Conservation (phyloP, 805 yeast genomes). For the Pichia deserticola region DNA sequence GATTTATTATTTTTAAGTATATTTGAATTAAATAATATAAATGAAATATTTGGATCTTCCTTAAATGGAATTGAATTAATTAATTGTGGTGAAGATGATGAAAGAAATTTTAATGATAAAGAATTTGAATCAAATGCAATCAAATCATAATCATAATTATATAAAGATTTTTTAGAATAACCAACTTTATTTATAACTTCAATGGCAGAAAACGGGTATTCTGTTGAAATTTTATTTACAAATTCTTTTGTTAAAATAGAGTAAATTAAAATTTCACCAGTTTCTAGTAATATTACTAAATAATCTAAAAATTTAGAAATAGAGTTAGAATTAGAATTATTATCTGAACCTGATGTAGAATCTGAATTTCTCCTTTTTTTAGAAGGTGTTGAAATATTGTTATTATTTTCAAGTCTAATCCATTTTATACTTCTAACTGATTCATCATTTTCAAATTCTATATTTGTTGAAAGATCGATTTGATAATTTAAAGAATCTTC, state of each 20-base stretch:
- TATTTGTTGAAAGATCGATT: constrained; percentile 14
- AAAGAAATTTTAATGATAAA: constrained; percentile 20
- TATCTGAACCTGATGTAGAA: not conserved
- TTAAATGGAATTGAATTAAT: constrained; percentile 10
- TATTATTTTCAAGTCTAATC: constrained; percentile 18
- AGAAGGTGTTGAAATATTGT: constrained; percentile 7
- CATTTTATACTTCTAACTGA: constrained; percentile 31
- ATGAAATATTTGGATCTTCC: constrained; percentile 11
- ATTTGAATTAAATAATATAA: not conserved
- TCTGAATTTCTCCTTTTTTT: constrained; percentile 23
- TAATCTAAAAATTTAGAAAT: constrained; percentile 7
- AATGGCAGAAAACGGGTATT: constrained; percentile 21
- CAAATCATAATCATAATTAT: constrained; percentile 16
- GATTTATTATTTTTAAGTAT: not conserved
- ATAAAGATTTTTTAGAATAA: not conserved
- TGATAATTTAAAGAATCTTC: constrained; percentile 14
- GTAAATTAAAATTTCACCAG: constrained; percentile 36
- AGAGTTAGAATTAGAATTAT: too few relatives aligned
- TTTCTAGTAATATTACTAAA: constrained; percentile 19
- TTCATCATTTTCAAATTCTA: constrained; percentile 37
- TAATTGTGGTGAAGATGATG: constrained; percentile 19
- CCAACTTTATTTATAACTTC: constrained; percentile 14
- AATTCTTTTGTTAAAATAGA: constrained; percentile 37
- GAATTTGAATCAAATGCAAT: constrained; percentile 25
- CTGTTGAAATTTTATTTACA: constrained; percentile 31